These are phyloP conservation scores for Talaromyces thailandensis DNA, from an alignment of 495 filamentous ascomycete species.

Conservation along the genomic window DNA sequence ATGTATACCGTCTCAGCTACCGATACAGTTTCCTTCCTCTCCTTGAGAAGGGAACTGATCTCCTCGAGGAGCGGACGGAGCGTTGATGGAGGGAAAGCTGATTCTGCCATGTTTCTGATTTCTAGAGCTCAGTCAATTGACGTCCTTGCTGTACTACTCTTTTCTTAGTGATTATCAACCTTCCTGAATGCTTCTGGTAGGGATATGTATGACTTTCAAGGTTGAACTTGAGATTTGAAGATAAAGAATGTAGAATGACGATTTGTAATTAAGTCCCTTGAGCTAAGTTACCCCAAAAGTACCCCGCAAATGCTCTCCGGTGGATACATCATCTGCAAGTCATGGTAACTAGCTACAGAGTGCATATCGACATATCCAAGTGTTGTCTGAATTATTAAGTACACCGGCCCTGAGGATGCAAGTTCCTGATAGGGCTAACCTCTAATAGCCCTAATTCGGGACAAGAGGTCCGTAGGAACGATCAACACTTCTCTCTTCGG, in stretches of 20 bases:
- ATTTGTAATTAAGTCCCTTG: not conserved
- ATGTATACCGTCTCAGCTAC: conserved; percentile 50
- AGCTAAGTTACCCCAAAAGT: not conserved
- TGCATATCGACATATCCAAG: too few relatives aligned
- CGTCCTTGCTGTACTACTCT: not conserved
- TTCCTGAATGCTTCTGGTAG: too few relatives aligned
- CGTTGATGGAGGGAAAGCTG: conserved; percentile 36
- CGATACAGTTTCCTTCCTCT: conserved; percentile 43
- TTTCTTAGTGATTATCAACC: too few relatives aligned
- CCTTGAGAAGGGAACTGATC: conserved; percentile 41
- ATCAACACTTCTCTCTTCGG: too few relatives aligned
- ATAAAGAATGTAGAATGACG: not conserved
- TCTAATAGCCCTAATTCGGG: too few relatives aligned
- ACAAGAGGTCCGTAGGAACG: too few relatives aligned
- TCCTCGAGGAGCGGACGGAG: conserved; percentile 40
- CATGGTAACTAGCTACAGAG: not conserved
- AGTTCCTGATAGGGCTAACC: too few relatives aligned
- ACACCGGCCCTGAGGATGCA: too few relatives aligned
- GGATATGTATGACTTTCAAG: too few relatives aligned
- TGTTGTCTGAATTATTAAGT: too few relatives aligned
- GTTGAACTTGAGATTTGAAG: too few relatives aligned
- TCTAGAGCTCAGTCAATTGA: not conserved
- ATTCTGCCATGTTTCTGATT: conserved; percentile 1
- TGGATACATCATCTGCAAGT: not conserved
- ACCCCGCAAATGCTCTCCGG: not conserved